phyloP scores from a whole-genome alignment of 2,329 filamentous ascomycete genomes.

The Claviceps sp. region DNA sequence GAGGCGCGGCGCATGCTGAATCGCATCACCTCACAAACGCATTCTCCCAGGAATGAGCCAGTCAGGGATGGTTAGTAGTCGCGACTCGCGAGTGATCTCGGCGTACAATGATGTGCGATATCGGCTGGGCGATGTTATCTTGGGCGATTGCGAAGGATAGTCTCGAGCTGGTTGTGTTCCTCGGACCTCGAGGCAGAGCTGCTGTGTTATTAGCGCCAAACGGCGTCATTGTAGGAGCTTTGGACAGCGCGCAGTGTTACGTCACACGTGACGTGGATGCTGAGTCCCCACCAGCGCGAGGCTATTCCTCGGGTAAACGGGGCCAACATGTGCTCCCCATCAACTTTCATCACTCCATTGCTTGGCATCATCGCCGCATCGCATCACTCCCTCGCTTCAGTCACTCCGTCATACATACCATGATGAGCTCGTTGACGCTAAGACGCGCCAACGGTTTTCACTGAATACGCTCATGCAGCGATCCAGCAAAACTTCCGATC shows the following conservation, averaged over 20 bases:
- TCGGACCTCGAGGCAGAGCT: not conserved
- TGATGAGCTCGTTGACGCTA: too few relatives aligned
- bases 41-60: not conserved
- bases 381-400: not conserved
- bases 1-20: constrained; percentile 9
- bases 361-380: not conserved
- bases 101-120: not conserved
- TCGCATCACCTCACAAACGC: not conserved
- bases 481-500: not conserved
- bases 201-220: not conserved
- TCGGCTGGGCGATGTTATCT: too few relatives aligned
- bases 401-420: not conserved
- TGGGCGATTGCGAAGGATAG: not conserved
- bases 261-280: too few relatives aligned
- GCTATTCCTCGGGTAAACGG: constrained; percentile 20
- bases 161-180: not conserved
- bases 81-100: not conserved
- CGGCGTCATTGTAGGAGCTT: not conserved
- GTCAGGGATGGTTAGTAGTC: not conserved
- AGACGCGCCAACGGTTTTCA: not conserved
- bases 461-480: not conserved
- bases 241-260: not conserved
- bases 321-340: not conserved
- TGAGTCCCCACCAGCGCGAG: constrained; percentile 6
- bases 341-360: not conserved